phyloP scores from a whole-genome alignment of 495 filamentous ascomycete species.

The Lepidopterella palustris region DNA sequence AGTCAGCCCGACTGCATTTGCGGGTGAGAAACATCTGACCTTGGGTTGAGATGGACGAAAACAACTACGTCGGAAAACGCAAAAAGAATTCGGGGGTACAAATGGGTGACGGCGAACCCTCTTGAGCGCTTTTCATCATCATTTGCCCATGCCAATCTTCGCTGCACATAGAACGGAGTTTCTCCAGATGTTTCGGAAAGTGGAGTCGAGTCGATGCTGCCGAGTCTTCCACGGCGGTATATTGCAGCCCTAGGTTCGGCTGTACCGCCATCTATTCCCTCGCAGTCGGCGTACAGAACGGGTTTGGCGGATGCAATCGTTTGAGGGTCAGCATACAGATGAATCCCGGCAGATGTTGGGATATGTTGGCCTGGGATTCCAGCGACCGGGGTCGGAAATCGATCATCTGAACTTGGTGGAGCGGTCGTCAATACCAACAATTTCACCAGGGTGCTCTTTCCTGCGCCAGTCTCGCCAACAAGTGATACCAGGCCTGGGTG shows the following conservation, averaged over 20 bases:
- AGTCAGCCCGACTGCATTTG: background rate
- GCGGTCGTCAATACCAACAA: conserved; percentile 38
- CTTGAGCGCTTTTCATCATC: conserved; percentile 11
- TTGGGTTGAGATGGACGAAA: conserved; percentile 31
- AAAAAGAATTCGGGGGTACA: conserved; percentile 37
- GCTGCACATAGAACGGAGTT: background rate
- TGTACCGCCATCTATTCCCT: conserved; percentile 35
- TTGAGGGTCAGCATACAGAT: conserved; percentile 33
- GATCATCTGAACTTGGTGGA: background rate
- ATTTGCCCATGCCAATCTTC: conserved; percentile 7
- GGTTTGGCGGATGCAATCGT: conserved; percentile 16
- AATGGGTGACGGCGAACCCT: conserved; percentile 27
- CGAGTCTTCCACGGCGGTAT: conserved; percentile 10
- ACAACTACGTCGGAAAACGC: conserved; percentile 37
- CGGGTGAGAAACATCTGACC: conserved; percentile 16
- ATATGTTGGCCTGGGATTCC: conserved; percentile 15
- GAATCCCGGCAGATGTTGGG: conserved; percentile 35
- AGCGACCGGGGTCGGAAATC: conserved; percentile 10
- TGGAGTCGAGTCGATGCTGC: conserved; percentile 1
- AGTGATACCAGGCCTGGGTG: conserved; percentile 41
- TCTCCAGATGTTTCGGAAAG: conserved; percentile 5
- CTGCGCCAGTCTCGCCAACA: conserved; percentile 46
- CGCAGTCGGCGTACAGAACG: conserved; percentile 36
- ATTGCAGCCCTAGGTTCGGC: conserved; percentile 22
- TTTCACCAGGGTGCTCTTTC: conserved; percentile 54